Conservation (phyloP, 225 moss, liverwort and hornwort species). For the Neckera pumila region DNA sequence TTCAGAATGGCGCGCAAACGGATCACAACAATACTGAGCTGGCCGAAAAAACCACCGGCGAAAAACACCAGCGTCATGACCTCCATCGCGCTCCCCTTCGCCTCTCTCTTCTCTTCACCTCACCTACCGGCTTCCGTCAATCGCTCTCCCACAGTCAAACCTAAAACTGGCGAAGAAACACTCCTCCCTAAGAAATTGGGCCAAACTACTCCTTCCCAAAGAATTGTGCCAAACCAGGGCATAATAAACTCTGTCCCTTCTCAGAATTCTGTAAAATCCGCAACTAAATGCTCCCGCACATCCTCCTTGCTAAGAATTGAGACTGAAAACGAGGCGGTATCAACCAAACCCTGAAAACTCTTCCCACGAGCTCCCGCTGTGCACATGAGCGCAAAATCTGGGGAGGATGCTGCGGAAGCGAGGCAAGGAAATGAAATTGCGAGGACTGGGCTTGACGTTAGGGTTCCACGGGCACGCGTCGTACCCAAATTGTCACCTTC, state of each 20-base stretch:
- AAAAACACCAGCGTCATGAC: slow-evolving; percentile 48
- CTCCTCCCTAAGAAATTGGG: not conserved
- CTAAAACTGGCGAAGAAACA: not conserved
- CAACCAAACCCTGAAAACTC: not conserved
- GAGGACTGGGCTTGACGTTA: not conserved
- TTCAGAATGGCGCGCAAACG: slow-evolving; percentile 58
- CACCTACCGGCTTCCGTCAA: not conserved
- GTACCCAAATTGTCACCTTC: not conserved
- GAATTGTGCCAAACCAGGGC: not conserved
- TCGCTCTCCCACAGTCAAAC: not conserved
- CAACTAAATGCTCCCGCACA: not conserved
- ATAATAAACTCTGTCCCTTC: not conserved
- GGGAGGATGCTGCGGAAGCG: not conserved
- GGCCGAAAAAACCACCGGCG: slow-evolving; percentile 55
- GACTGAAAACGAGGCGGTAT: too few relatives aligned
- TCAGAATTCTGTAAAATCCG: not conserved
- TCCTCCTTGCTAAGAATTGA: not conserved
- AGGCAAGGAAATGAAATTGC: not conserved
- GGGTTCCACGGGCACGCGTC: not conserved
- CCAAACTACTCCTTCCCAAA: not conserved
- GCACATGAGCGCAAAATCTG: not conserved
- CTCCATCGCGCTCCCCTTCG: slow-evolving; percentile 18
- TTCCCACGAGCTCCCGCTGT: not conserved
- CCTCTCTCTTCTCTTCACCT: not conserved
- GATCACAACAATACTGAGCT: slow-evolving; percentile 49